Base-by-base conservation (phyloP, 805 yeast species). In the Ogataea siamensis region DNA sequence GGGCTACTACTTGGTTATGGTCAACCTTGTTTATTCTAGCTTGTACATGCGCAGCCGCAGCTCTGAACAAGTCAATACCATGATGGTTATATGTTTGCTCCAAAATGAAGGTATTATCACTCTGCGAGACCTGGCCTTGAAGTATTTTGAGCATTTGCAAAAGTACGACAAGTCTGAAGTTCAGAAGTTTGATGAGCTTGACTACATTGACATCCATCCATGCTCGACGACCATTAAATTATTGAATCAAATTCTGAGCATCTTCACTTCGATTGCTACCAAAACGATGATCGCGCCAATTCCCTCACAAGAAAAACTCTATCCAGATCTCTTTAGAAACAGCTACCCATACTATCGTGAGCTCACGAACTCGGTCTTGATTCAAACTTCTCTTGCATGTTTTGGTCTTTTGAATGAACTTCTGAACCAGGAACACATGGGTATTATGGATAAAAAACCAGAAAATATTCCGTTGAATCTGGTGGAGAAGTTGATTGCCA, bases 61-160 rank as follows among this genome's bases (percentile, higher is more conserved):
- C 9, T 32, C 53, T 2, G 63, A 49, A 38, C 54, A 43, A 28
- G 46, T 68, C 4, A 67, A 65, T 23, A 66, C 74, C 0, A 51
- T 74, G 0, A 56, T 75, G 44, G 57, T 64, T 2, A 64, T 78
- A 16, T 54, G 71, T n/a, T 68, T 80, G 30, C 61, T 78, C 39
- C 80, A 79, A 49, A 53, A 62, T 28, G 74, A 72, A 7, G 79
- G 80, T 4, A 70, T 70, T 39, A 50, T 58, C 3, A 49, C 46
- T 5, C 51, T 70, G 30, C 59, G 58, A 27, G 56, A 62, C 4
- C 31, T 55, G 7, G 53, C 57, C 2, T 23, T 47, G 11, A 40
- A 44, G 26, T 49, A 61, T 49, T 30, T 46, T 41, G 20, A 39
- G 16, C 4, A 45, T 37, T 28, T 69, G 50, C 58, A 42, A 20